Evolutionary conservation across 1,284 basidiomycete species (phyloP), one percentile per base, ranked within the genome.

Genomic region (Trametes polyzona): DNA sequence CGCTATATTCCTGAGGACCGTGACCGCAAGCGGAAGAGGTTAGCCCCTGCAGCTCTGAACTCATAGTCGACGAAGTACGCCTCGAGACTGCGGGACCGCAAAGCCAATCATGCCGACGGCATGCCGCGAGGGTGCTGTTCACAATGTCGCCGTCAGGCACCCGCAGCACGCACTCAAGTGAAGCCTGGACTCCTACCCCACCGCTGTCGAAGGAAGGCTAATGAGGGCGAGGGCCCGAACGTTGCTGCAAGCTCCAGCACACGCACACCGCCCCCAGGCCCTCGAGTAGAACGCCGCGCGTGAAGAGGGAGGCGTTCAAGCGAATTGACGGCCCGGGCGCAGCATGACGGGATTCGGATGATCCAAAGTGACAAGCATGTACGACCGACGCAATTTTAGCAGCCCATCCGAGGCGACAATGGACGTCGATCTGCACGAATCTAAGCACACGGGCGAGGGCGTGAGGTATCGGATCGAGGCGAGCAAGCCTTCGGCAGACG

Each of bases 21-120:
- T 24, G 9, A 23, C n/a, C n/a, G n/a, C n/a, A n/a, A n/a, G n/a
- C n/a, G n/a, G n/a, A n/a, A n/a, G n/a, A n/a, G n/a, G n/a, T n/a
- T n/a, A n/a, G n/a, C n/a, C n/a, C n/a, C n/a, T n/a, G n/a, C n/a
- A n/a, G 21, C n/a, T 33, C 41, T 41, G 40, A 36, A 24, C 11
- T n/a, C 10, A 41, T 43, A 39, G 32, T 46, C 48, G 41, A 26
- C 41, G 41, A 27, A 26, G 41, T n/a, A 39, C 24, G 12, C 24
- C 30, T 35, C 6, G 30, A 17, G 30, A 21, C n/a, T 47, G n/a
- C 16, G 12, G 44, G 14, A 33, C 17, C 49, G 27, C 49, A 23
- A 54, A 61, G 55, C 21, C 23, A 33, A 51, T 49, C 58, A 50
- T 57, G 58, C 58, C 54, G 58, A 44, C 46, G 51, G 52, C 35